These are phyloP conservation scores for Besnoitia besnoiti DNA, from an alignment of 169 alveolate genomes.

Conservation along the genomic window DNA sequence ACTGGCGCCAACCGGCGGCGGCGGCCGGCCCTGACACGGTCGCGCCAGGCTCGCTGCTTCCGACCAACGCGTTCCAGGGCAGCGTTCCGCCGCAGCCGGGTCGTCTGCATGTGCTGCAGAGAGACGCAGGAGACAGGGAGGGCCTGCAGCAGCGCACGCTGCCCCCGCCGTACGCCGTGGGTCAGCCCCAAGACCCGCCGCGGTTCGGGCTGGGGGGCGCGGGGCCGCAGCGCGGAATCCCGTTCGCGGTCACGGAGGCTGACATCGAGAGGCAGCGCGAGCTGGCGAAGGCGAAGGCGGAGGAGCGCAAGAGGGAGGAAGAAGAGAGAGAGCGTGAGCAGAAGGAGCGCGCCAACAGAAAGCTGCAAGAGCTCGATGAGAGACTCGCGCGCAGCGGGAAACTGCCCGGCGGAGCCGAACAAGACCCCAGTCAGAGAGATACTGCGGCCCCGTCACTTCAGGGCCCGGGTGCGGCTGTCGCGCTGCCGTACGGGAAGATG, in stretches of 20 bases:
- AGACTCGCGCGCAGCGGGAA: slow-evolving; percentile 39
- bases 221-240: slow-evolving; percentile 10
- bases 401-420: background rate
- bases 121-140: background rate
- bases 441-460: background rate
- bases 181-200: background rate
- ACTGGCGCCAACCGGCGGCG: background rate
- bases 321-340: slow-evolving; percentile 45
- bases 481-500: background rate
- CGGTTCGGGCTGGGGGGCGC: slow-evolving; percentile 26
- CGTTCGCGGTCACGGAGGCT: slow-evolving; percentile 33
- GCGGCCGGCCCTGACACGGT: background rate
- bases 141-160: background rate
- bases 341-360: slow-evolving; percentile 42
- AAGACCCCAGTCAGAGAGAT: background rate
- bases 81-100: background rate
- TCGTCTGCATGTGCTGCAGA: background rate
- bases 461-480: background rate
- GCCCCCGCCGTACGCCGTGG: slow-evolving; percentile 7
- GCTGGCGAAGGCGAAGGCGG: slow-evolving; percentile 53
- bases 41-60: background rate
- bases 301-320: slow-evolving; percentile 36
- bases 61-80: background rate
- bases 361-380: slow-evolving; percentile 63
- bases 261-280: slow-evolving; percentile 49